These are phyloP conservation scores for Podospora didyma DNA, from an alignment of 495 filamentous ascomycete genomes.

Conservation along the genomic window DNA sequence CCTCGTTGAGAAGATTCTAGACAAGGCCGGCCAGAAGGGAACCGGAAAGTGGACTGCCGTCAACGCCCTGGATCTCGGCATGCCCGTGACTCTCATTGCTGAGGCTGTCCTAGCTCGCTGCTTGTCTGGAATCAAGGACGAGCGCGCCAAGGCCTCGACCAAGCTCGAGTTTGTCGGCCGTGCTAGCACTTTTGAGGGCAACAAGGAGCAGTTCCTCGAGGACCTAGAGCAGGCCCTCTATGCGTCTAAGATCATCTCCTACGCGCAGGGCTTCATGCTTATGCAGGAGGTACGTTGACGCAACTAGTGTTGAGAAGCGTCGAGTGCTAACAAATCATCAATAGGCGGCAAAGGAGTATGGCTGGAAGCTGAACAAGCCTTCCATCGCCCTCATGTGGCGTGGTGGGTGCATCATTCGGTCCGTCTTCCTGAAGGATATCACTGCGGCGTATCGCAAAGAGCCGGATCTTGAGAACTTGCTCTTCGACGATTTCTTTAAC, in stretches of 20 bases:
- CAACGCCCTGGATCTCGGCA: slow-evolving; percentile 96
- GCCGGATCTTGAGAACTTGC: slow-evolving; percentile 93
- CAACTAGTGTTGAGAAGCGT: no score
- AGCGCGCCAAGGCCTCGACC: slow-evolving; percentile 78
- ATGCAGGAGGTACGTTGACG: slow-evolving; percentile 84
- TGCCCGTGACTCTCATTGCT: slow-evolving; percentile 97
- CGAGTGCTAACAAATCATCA: slow-evolving; percentile 17
- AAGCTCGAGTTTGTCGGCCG: slow-evolving; percentile 72
- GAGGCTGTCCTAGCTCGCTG: slow-evolving; percentile 96
- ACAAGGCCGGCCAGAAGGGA: slow-evolving; percentile 98
- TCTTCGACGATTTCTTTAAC: slow-evolving; percentile 99
- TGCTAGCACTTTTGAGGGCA: slow-evolving; percentile 73
- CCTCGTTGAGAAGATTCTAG: slow-evolving; percentile 97
- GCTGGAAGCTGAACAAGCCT: slow-evolving; percentile 99
- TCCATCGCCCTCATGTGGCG: slow-evolving; percentile 99
- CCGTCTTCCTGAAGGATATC: slow-evolving; percentile 99
- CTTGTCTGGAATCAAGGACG: slow-evolving; percentile 87
- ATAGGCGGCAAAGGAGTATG: slow-evolving; percentile 87
- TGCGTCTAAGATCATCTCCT: slow-evolving; percentile 99
- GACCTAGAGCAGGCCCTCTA: slow-evolving; percentile 98
- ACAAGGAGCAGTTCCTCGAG: slow-evolving; percentile 88
- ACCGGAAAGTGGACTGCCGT: slow-evolving; percentile 99
- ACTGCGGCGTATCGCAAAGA: slow-evolving; percentile 92
- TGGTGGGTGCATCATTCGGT: slow-evolving; percentile 99
- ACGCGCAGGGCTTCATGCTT: slow-evolving; percentile 99